Evolutionary conservation across 2,329 filamentous ascomycete species (phyloP), one percentile per base, ranked within the genome.

Genomic region (Xylariaceae sp.): DNA sequence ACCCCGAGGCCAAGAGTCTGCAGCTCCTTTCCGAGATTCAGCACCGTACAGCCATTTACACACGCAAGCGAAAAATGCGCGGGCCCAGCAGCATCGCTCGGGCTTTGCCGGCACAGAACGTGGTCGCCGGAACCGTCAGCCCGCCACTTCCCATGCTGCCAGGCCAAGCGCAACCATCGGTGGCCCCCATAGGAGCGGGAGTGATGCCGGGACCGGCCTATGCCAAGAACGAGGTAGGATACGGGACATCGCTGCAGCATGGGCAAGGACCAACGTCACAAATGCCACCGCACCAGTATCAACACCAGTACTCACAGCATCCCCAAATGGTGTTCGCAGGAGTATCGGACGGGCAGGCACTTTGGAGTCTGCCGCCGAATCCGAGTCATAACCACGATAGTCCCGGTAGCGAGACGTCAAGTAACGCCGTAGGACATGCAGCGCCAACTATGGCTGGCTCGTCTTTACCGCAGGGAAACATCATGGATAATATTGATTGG

Each of bases 401-500:
- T 42, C 69, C 70, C 0, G 66, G 65, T 30, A 68, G 65, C 52
- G 70, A 73, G 41, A 57, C 63, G 3, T 65, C 60, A 3, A 69
- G 63, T 29, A 53, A 60, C 15, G 53, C 47, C 15, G 42, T 44
- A 3, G 46, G 41, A 24, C 42, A 40, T 9, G 46, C 43, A n/a
- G 35, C 47, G 6, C 35, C 41, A 16, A 15, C 34, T 17, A 17
- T 11, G 4, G 31, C 29, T 8, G 17, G n/a, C 11, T 16, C 33
- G 16, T 32, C 43, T 42, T 26, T 50, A 37, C 9, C 42, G n/a
- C 52, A 51, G 18, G 61, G 53, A 46, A 62, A 63, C 47, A 51
- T 66, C 29, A 68, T 72, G 61, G 63, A 79, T 31, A 76, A 78
- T 42, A 78, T 85, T 48, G 80, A 86, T 51, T 85, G 81, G 81